Evolutionary conservation across 192 early-diverging fungal genomes (phyloP), one percentile per base, ranked within the genome.

Genomic region (Jimgerdemannia lactiflua): DNA sequence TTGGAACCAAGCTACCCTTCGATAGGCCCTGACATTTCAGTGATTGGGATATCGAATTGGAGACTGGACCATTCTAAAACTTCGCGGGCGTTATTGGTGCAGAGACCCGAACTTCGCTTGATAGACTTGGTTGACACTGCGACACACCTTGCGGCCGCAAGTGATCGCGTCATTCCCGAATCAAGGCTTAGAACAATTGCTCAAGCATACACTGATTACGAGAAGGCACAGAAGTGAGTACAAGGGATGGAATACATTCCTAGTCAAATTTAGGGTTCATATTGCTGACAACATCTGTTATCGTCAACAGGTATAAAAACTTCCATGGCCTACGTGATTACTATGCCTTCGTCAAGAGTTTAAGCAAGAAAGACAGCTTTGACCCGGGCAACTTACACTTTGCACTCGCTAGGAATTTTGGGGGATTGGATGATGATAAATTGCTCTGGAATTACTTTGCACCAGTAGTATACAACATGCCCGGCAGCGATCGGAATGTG

Each of bases 41-140:
- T 59, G 49, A 14, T 59, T 6, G 49, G 49, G 6, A 59, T 59
- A 6, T 10, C 8, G 8, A 59, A 59, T 59, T 59, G 49, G 49
- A 6, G 49, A 2, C 49, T 59, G 6, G 49, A 59, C 49, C 71
- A 71, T 29, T 72, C 70, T 44, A 77, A 77, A 77, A 67, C 41
- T 64, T 72, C 70, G 59, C 71, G 71, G 44, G 75, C 75, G 18
- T 71, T 77, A 19, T 54, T 77, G 63, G 75, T 77, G 65, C 75
- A 77, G 66, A 70, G 75, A 19, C 75, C 75, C 4, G 44, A 77
- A 43, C 72, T 77, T n/a, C 44, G 67, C 4, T 39, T 73, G 9
- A 8, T 43, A 4, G 75, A 77, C 54, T 39, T 77, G 9, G 65
- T 67, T 17, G 49, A 73, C 11, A 77, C 71, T 8, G 71, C 75